These are phyloP conservation scores for Fusarium nanum DNA, from an alignment of 2,329 filamentous ascomycete genomes.

Conservation along the genomic window DNA sequence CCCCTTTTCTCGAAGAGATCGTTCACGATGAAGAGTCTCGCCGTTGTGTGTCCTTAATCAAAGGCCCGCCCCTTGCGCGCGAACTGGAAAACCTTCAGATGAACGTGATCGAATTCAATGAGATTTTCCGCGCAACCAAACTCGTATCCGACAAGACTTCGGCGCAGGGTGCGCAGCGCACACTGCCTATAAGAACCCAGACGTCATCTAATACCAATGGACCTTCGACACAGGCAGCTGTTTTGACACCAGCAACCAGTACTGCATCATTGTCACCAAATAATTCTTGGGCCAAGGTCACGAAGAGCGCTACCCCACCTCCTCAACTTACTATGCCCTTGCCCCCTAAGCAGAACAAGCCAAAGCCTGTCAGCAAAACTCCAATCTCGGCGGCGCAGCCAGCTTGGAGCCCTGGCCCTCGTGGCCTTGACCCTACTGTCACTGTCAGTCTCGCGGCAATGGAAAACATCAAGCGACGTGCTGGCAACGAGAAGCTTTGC, in stretches of 20 bases:
- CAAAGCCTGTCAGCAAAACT: slow-evolving; percentile 32
- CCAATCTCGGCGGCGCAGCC: slow-evolving; percentile 38
- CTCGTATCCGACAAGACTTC: slow-evolving; percentile 52
- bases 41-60: slow-evolving; percentile 63
- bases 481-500: slow-evolving; percentile 67
- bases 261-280: slow-evolving; percentile 41
- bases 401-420: slow-evolving; percentile 64
- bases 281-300: slow-evolving; percentile 53
- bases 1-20: slow-evolving; percentile 68
- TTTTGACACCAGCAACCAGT: slow-evolving; percentile 44
- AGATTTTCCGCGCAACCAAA: slow-evolving; percentile 67
- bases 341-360: slow-evolving; percentile 47
- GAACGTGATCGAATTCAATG: slow-evolving; percentile 59
- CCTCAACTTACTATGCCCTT: slow-evolving; percentile 56
- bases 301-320: slow-evolving; percentile 56
- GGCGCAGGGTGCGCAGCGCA: background rate
- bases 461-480: slow-evolving; percentile 67
- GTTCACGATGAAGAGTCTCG: slow-evolving; percentile 57
- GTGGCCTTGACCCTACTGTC: slow-evolving; percentile 66
- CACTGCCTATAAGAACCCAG: slow-evolving; percentile 7
- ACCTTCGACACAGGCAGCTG: slow-evolving; percentile 16
- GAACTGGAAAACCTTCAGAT: slow-evolving; percentile 62
- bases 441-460: slow-evolving; percentile 59
- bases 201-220: slow-evolving; percentile 23
- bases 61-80: slow-evolving; percentile 63